A percentile compares a stretch with the other conserved stretches of the same genome.
Evolutionary conservation across 1,284 basidiomycete genomes (phyloP).

Genomic region (Macrocybe sp.): DNA sequence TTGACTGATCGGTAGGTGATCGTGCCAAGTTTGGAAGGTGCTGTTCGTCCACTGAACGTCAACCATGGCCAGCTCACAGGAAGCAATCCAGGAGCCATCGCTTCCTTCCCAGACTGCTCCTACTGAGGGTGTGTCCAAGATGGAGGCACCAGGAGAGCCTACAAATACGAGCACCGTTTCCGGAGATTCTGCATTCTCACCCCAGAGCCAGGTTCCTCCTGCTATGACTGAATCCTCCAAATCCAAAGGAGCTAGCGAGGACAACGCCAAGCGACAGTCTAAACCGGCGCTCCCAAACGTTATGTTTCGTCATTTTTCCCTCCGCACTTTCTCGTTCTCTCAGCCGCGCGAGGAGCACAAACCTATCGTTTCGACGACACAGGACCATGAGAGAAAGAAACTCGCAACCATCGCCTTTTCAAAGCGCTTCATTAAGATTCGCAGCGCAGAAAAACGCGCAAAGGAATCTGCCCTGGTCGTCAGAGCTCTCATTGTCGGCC

Average conservation of each 20-base stretch:
- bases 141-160: no score
- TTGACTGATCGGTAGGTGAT: no score
- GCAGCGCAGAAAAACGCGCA: slow-evolving; percentile 53
- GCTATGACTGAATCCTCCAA: not conserved
- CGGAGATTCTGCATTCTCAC: no score
- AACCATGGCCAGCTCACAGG: no score
- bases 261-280: not conserved
- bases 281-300: not conserved
- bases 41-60: no score
- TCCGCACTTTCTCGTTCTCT: slow-evolving; percentile 15
- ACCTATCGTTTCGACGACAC: slow-evolving; percentile 26
- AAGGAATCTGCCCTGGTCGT: slow-evolving; percentile 57
- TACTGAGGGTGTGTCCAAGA: no score
- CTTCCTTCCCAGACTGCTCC: no score
- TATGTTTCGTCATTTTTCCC: slow-evolving; percentile 16
- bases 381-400: slow-evolving; percentile 37
- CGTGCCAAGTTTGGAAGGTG: no score
- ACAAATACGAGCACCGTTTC: no score
- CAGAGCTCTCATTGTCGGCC: slow-evolving; percentile 65
- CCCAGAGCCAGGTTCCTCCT: no score
- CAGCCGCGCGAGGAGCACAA: slow-evolving; percentile 23
- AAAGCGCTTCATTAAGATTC: slow-evolving; percentile 27
- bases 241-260: not conserved
- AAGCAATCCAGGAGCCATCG: no score
- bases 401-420: slow-evolving; percentile 27